These are phyloP conservation scores for Grosmannia clavigera DNA, from an alignment of 2,329 filamentous ascomycete species.

Conservation along the genomic window DNA sequence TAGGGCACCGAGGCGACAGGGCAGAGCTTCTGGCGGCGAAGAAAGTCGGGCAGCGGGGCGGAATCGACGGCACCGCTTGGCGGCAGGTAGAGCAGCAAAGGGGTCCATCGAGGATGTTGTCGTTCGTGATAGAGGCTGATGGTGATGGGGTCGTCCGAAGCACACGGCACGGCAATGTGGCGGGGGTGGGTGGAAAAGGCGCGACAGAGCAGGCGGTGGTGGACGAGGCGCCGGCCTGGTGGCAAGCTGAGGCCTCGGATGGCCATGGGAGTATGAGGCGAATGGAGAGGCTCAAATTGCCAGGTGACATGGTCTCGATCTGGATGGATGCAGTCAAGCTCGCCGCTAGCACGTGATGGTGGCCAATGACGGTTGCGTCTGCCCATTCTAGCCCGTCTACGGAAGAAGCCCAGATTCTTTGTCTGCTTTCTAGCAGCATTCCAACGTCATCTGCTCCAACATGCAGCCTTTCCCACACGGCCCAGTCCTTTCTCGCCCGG, in stretches of 20 bases:
- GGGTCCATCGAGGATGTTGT: constrained; percentile 23
- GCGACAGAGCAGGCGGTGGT: not conserved
- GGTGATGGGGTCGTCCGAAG: constrained; percentile 33
- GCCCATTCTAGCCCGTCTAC: not conserved
- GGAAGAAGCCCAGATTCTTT: too few relatives aligned
- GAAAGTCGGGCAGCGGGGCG: constrained; percentile 23
- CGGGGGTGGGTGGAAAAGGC: constrained; percentile 16
- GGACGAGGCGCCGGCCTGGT: not conserved
- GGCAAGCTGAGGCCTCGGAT: not conserved
- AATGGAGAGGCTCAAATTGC: too few relatives aligned
- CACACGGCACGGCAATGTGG: constrained; percentile 32
- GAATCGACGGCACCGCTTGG: constrained; percentile 24
- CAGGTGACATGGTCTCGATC: too few relatives aligned
- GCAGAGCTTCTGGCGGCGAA: constrained; percentile 21
- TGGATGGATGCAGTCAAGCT: too few relatives aligned
- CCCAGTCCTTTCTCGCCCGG: too few relatives aligned
- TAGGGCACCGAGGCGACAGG: constrained; percentile 47
- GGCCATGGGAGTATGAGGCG: not conserved
- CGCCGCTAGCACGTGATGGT: not conserved
- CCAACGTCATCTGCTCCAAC: not conserved
- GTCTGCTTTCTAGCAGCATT: not conserved
- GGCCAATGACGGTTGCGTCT: not conserved
- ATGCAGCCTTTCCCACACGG: too few relatives aligned
- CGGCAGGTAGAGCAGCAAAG: constrained; percentile 45
- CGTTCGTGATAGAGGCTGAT: constrained; percentile 36